Percentiles rank a stretch among this genome's conserved stretches.
phyloP scores from a whole-genome alignment of 257 asterid genomes.

The Henckelia pumila region DNA sequence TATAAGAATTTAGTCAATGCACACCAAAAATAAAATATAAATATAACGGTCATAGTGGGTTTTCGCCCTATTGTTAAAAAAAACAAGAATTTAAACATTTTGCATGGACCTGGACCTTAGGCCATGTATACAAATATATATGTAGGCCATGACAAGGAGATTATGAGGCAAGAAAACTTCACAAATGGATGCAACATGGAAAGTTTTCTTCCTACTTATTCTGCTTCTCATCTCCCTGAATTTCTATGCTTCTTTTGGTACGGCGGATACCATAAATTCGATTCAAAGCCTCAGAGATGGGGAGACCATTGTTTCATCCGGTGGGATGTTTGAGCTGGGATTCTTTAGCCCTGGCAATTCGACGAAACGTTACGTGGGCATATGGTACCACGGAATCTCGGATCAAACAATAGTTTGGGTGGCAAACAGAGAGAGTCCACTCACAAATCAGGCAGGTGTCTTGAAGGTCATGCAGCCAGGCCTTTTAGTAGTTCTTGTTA shows the following conservation, averaged over 20 bases:
- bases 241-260: neutral
- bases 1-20: too few relatives aligned
- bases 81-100: too few relatives aligned
- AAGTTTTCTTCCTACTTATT: neutral
- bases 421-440: constrained; percentile 24
- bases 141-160: too few relatives aligned
- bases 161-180: neutral
- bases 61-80: too few relatives aligned
- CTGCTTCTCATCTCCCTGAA: neutral
- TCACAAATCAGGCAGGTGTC: constrained; percentile 16
- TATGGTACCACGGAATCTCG: constrained; percentile 33
- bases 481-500: constrained; percentile 28
- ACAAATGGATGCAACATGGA: neutral
- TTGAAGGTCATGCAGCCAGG: constrained; percentile 23
- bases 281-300: constrained; percentile 23
- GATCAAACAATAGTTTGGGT: neutral
- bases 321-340: constrained; percentile 35
- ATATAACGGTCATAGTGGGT: too few relatives aligned
- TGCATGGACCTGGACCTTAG: too few relatives aligned
- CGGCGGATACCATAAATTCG: constrained; percentile 13
- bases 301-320: constrained; percentile 32
- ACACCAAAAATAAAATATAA: too few relatives aligned
- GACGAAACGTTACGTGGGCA: constrained; percentile 26
- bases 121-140: too few relatives aligned
- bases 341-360: constrained; percentile 20